Base-by-base conservation (phyloP, 805 yeast species). In the Suhomyces tanzawaensis region DNA sequence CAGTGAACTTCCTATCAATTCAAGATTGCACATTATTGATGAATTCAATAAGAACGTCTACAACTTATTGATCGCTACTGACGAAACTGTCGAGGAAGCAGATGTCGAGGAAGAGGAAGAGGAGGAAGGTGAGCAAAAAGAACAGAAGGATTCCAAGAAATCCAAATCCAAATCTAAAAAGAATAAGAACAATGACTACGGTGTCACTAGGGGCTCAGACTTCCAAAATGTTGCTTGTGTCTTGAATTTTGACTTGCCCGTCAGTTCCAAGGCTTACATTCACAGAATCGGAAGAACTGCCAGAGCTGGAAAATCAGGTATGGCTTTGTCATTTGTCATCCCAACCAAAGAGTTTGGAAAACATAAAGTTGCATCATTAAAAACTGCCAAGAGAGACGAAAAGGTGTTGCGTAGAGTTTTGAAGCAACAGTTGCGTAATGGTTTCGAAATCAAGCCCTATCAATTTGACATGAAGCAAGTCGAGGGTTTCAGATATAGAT, bases 271-370 rank as follows among this genome's bases (percentile, higher is more conserved):
- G 57, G 79, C 95, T 3, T 93, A 93, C 57, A 82, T 88, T 21
- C 99, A 93, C 62, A 77, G 99, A 58, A 78, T 93, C 25, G 99
- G 99, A 36, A 81, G 99, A 69, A 93, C 99, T 4, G 99, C 99
- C 4, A 81, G 99, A 65, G 98, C 96, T 6, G 96, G 96, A 37
- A 89, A 87, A 57, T 74, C 93, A 1, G 99, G 99, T 41, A 90
- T 88, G 77, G 85, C 98, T 0, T 72, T 93, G 39, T 89, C 97
- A 13, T 93, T 91, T 66, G 93, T 90, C 14, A 88, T 91, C 18
- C 85, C 93, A 19, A 65, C 70, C 23, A 85, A 82, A 45, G 90
- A 86, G 53, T 82, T 84, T 66, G 96, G 96, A 22, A 87, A 85
- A 53, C 96, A 93, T 64, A 88, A 82, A 58, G 77, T 81, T 19